Conservation (phyloP, 2,329 filamentous ascomycete species). For the Xylariaceae sp. region DNA sequence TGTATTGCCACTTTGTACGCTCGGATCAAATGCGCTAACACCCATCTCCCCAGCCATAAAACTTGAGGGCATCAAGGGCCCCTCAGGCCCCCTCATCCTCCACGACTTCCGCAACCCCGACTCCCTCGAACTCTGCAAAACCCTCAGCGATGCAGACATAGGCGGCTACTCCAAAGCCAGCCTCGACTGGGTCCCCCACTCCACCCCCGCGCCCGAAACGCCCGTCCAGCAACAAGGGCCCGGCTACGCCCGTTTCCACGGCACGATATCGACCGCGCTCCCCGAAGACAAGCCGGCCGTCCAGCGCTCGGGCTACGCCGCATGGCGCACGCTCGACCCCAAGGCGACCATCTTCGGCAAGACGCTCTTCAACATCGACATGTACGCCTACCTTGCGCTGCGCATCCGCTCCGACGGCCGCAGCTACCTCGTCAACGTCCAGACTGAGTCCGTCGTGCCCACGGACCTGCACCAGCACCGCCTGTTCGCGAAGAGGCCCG, state of each 20-base stretch:
- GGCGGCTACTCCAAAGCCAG: conserved; percentile 76
- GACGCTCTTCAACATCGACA: conserved; percentile 81
- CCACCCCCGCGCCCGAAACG: conserved; percentile 19
- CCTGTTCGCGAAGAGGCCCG: conserved; percentile 69
- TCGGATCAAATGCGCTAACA: conserved; percentile 8
- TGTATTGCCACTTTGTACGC: background rate
- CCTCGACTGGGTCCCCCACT: conserved; percentile 39
- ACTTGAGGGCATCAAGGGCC: conserved; percentile 62
- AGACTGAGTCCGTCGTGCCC: conserved; percentile 87
- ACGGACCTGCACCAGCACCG: conserved; percentile 97
- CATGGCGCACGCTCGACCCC: conserved; percentile 77
- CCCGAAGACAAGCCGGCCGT: conserved; percentile 69
- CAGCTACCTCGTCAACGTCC: conserved; percentile 90
- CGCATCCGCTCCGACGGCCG: conserved; percentile 86
- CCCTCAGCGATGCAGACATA: conserved; percentile 81
- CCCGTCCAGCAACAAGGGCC: conserved; percentile 10
- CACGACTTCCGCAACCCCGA: conserved; percentile 54
- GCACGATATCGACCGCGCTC: conserved; percentile 79
- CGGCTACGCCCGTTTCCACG: conserved; percentile 73
- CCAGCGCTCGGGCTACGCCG: conserved; percentile 79
- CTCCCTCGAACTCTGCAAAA: conserved; percentile 54
- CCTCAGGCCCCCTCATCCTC: conserved; percentile 58
- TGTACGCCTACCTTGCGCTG: conserved; percentile 80
- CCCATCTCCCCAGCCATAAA: conserved; percentile 50
- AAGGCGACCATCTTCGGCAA: conserved; percentile 78